These are phyloP conservation scores for Talaromyces sp. DNA, from an alignment of 2,329 filamentous ascomycete species.

Conservation along the genomic window DNA sequence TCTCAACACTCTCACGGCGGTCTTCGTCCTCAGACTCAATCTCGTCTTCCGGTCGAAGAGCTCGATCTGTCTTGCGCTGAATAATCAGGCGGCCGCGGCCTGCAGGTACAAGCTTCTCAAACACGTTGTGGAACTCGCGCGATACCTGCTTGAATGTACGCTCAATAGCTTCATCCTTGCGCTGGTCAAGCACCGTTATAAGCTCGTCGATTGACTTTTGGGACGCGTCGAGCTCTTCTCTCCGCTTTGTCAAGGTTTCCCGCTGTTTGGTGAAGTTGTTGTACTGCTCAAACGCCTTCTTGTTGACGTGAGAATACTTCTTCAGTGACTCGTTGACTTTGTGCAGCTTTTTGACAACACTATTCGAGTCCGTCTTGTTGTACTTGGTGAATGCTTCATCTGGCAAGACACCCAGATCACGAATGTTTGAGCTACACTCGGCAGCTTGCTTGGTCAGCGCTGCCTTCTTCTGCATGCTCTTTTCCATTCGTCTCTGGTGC, in stretches of 20 bases:
- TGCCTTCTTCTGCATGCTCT: constrained; percentile 83
- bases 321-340: constrained; percentile 90
- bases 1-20: constrained; percentile 67
- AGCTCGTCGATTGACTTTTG: constrained; percentile 87
- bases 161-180: constrained; percentile 97
- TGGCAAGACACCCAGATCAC: constrained; percentile 85
- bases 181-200: constrained; percentile 85
- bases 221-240: constrained; percentile 80
- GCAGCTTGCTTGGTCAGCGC: constrained; percentile 70
- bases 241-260: constrained; percentile 76
- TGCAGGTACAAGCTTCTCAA: constrained; percentile 90
- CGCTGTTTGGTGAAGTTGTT: constrained; percentile 93
- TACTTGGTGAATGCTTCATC: constrained; percentile 94
- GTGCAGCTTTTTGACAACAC: constrained; percentile 69
- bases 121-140: constrained; percentile 85
- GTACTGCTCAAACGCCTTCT: constrained; percentile 99
- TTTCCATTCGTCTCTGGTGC: constrained; percentile 85
- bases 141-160: constrained; percentile 98
- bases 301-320: constrained; percentile 97
- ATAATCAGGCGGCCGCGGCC: constrained; percentile 90
- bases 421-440: constrained; percentile 82
- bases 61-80: constrained; percentile 78
- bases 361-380: constrained; percentile 72
- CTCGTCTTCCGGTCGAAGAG: constrained; percentile 60
- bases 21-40: constrained; percentile 63